These are phyloP conservation scores for Debaryomyces castellii DNA, from an alignment of 805 yeast species.

Conservation along the genomic window DNA sequence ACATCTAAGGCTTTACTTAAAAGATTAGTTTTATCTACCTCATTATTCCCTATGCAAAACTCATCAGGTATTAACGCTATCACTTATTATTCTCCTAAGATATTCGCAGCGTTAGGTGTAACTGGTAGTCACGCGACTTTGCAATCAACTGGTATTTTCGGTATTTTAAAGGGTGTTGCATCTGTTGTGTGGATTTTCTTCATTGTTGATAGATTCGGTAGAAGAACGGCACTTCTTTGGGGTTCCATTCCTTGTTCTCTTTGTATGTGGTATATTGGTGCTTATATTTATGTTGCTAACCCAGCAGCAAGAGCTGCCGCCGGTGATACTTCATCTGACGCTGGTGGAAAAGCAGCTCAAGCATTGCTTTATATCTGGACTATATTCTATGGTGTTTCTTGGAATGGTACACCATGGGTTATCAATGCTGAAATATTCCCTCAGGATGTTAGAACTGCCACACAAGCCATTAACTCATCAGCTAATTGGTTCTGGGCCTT, in stretches of 20 bases:
- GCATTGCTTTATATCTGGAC: constrained; percentile 50
- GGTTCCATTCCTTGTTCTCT: constrained; percentile 41
- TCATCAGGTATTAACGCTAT: constrained; percentile 51
- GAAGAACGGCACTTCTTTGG: constrained; percentile 40
- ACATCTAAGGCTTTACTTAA: constrained; percentile 25
- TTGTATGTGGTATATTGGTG: constrained; percentile 50
- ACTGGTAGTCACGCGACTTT: constrained; percentile 44
- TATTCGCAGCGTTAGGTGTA: constrained; percentile 51
- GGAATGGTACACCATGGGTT: constrained; percentile 51
- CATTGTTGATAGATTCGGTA: constrained; percentile 47
- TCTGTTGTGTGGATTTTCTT: constrained; percentile 45
- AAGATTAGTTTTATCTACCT: constrained; percentile 37
- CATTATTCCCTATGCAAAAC: constrained; percentile 44
- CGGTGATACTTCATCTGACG: constrained; percentile 20
- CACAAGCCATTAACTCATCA: constrained; percentile 44
- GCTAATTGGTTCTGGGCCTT: constrained; percentile 53
- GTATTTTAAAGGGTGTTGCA: constrained; percentile 46
- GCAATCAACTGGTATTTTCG: constrained; percentile 54
- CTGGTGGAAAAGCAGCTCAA: constrained; percentile 43
- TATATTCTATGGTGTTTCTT: constrained; percentile 39
- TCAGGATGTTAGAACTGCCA: constrained; percentile 41
- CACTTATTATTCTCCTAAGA: constrained; percentile 53
- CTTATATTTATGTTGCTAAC: constrained; percentile 41
- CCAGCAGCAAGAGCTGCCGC: constrained; percentile 19
- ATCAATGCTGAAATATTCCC: constrained; percentile 48